A percentile compares a stretch with the other conserved stretches of the same genome.
phyloP scores from a whole-genome alignment of 805 yeast genomes.

The Priceomyces haplophilus region DNA sequence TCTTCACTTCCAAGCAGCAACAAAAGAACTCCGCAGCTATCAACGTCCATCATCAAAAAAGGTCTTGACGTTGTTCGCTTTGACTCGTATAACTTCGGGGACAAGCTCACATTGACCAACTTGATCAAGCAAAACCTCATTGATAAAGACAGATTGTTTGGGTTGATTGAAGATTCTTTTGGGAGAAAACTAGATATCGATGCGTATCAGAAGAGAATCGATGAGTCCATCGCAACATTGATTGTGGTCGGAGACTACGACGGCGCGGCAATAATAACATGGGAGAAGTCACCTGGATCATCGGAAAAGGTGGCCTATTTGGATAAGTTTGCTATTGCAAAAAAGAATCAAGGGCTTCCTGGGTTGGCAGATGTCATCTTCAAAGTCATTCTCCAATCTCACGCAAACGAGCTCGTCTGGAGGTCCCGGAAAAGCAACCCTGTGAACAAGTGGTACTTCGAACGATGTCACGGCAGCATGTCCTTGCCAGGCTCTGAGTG shows the following conservation, averaged over 20 bases:
- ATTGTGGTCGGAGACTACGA: conserved; percentile 92
- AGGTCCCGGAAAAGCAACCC: conserved; percentile 84
- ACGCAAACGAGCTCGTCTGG: conserved; percentile 80
- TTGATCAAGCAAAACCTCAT: conserved; percentile 39
- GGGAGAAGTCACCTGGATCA: conserved; percentile 46
- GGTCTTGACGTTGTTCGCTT: conserved; percentile 62
- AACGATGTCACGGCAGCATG: conserved; percentile 73
- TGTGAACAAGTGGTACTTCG: conserved; percentile 97
- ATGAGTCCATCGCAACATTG: conserved; percentile 65
- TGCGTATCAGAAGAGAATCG: conserved; percentile 65
- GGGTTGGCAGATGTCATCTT: conserved; percentile 93
- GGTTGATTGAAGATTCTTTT: conserved; percentile 76
- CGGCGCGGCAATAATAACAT: conserved; percentile 90
- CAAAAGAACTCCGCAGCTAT: conserved; percentile 55
- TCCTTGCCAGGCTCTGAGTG: conserved; percentile 33
- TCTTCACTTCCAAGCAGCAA: conserved; percentile 76
- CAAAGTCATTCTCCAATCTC: conserved; percentile 68
- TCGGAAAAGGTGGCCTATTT: conserved; percentile 62
- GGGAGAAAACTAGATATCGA: conserved; percentile 61
- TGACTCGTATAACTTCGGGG: conserved; percentile 23
- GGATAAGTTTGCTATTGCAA: conserved; percentile 90
- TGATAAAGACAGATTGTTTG: conserved; percentile 55
- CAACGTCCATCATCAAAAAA: conserved; percentile 75
- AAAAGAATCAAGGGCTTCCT: conserved; percentile 81
- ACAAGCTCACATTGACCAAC: conserved; percentile 40